Evolutionary conservation across 257 asterid species (phyloP), one percentile per base, ranked within the genome.

Genomic region (Agastache rugosa): DNA sequence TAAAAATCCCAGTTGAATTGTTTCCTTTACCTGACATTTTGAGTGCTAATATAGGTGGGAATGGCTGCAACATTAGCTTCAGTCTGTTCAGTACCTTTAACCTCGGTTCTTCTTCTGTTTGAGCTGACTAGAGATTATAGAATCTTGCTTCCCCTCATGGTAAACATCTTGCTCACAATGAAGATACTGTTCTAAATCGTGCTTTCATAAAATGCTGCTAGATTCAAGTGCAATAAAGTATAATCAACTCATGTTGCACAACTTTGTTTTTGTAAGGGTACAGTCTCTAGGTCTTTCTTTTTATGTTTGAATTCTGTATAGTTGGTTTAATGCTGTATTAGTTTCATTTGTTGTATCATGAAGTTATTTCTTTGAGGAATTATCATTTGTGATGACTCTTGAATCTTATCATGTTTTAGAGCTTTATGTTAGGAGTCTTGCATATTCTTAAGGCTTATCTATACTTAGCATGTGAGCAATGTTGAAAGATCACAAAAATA

Each of bases 41-140:
- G 76, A 50, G 74, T 67, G 63, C 54, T 80, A 58, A 41, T 83
- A 86, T 87, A 95, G 99, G 98, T 95, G 78, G 99, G 99, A 55
- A 95, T 95, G 99, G 99, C 99, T 78, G 99, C 98, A 79, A 95
- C 99, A 48, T 77, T 95, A 77, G 99, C 98, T 69, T 92, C 98
- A 35, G 96, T 88, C 64, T 92, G 97, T 83, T 95, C 98, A 51
- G 98, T 95, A 14, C 99, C 99, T 75, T 85, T 95, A 78, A 92
- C 99, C 44, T 95, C 99, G 15, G 92, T 92, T 75, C 93, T 95
- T 69, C 92, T 95, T 48, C 91, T 95, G 82, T 95, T 95, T 82
- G 99, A 95, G 85, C 83, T 95, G 85, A 95, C 98, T 37, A 88
- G 81, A 83, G 99, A 95, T 83, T 95, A 92, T 82, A 87, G 97